These are phyloP conservation scores for Leccinum subgranulosum DNA, from an alignment of 768 basidiomycete genomes.

Conservation along the genomic window DNA sequence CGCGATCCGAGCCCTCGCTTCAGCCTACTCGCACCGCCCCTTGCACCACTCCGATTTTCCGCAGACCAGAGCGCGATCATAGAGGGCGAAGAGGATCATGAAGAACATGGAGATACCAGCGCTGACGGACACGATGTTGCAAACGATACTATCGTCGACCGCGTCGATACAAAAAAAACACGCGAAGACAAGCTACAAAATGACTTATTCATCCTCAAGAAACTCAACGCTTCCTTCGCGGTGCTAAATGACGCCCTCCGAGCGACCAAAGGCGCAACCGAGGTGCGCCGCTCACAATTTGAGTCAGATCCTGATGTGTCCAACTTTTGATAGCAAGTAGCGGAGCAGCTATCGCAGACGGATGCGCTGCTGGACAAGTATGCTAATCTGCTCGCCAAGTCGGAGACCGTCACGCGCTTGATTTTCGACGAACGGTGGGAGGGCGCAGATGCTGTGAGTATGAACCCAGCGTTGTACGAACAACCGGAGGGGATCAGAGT, in stretches of 20 bases:
- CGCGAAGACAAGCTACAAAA: slow-evolving; percentile 74
- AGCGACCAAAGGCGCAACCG: slow-evolving; percentile 63
- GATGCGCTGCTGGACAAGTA: slow-evolving; percentile 76
- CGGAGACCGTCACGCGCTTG: slow-evolving; percentile 63
- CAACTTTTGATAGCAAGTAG: slow-evolving; percentile 50
- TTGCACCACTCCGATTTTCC: slow-evolving; percentile 14
- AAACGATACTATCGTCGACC: slow-evolving; percentile 26
- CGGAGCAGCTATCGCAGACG: slow-evolving; percentile 65
- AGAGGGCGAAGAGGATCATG: slow-evolving; percentile 22
- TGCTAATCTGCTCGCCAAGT: slow-evolving; percentile 61
- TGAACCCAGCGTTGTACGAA: background rate
- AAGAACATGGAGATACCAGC: slow-evolving; percentile 10
- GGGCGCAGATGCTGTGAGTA: slow-evolving; percentile 67
- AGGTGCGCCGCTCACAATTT: slow-evolving; percentile 43
- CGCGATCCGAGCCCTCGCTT: slow-evolving; percentile 30
- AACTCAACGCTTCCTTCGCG: slow-evolving; percentile 69
- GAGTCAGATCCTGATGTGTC: background rate
- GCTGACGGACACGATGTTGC: slow-evolving; percentile 12
- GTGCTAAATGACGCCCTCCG: slow-evolving; percentile 65
- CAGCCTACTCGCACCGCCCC: slow-evolving; percentile 31
- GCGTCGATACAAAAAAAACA: slow-evolving; percentile 29
- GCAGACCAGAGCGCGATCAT: slow-evolving; percentile 24
- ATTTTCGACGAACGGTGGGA: slow-evolving; percentile 77
- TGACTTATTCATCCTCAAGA: slow-evolving; percentile 69
- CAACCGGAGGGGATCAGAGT: background rate